phyloP scores from a whole-genome alignment of 2,329 filamentous ascomycete species.

The Microascus cirrosus region DNA sequence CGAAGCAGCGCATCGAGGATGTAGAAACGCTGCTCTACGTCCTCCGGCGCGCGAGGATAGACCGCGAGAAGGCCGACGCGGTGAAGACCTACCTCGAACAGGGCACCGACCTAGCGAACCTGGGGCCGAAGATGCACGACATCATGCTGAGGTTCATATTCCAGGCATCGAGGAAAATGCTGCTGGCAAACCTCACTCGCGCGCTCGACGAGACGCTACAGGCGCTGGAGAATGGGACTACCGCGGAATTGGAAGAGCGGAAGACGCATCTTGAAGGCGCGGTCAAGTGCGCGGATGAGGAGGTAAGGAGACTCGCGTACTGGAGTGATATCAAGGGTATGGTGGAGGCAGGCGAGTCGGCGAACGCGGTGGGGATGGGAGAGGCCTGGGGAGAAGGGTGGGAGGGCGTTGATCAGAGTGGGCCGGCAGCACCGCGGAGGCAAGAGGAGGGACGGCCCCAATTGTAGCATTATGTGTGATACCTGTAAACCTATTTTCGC shows the following conservation, averaged over 20 bases:
- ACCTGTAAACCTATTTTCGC: not conserved
- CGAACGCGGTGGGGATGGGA: conserved; percentile 26
- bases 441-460: not conserved
- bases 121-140: conserved; percentile 68
- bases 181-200: conserved; percentile 61
- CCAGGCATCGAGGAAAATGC: conserved; percentile 70
- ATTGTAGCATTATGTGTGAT: not conserved
- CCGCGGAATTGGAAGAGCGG: conserved; percentile 23
- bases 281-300: conserved; percentile 64
- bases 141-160: conserved; percentile 85
- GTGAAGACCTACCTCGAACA: conserved; percentile 74
- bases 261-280: conserved; percentile 64
- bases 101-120: conserved; percentile 61
- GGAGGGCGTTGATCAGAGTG: conserved; percentile 42
- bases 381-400: conserved; percentile 31
- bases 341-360: conserved; percentile 39
- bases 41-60: conserved; percentile 62
- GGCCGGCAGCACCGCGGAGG: conserved; percentile 25
- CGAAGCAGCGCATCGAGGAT: conserved; percentile 48
- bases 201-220: conserved; percentile 32
- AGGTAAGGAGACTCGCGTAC: conserved; percentile 72
- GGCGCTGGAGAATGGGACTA: conserved; percentile 24
- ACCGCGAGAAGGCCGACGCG: conserved; percentile 82
- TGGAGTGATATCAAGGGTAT: conserved; percentile 76
- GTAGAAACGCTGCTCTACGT: conserved; percentile 58